Conservation (phyloP, 352 stramenopile species). For the Phytophthora pinifolia region DNA sequence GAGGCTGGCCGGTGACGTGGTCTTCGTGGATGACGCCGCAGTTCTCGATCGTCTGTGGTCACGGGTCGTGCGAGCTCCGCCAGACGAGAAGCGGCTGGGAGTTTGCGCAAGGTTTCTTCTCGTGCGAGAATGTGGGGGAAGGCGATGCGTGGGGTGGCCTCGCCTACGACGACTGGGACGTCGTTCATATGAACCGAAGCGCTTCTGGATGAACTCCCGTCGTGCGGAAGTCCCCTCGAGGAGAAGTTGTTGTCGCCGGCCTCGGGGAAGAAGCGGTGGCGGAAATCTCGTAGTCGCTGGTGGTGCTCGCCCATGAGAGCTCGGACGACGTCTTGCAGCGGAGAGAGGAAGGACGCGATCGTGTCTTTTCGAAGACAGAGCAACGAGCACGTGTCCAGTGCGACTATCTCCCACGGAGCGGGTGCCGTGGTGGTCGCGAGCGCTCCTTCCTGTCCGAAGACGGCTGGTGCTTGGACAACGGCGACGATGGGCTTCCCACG, state of each 20-base stretch:
- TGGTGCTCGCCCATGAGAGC: conserved; percentile 50
- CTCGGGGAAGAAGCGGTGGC: conserved; percentile 38
- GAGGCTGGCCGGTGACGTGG: conserved; percentile 10
- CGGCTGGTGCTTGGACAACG: conserved; percentile 58
- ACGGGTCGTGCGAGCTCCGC: conserved; percentile 27
- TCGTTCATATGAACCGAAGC: conserved; percentile 19
- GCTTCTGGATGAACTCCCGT: conserved; percentile 12
- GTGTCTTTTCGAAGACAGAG: conserved; percentile 58
- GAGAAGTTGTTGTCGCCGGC: conserved; percentile 1
- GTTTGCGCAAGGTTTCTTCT: conserved; percentile 14
- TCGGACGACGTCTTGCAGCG: conserved; percentile 47
- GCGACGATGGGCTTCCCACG: conserved; percentile 36
- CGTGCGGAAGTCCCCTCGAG: neutral
- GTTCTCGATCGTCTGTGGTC: conserved; percentile 12
- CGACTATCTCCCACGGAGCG: conserved; percentile 61
- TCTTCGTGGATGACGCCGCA: conserved; percentile 2
- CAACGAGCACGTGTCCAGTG: conserved; percentile 58
- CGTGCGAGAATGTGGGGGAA: conserved; percentile 54
- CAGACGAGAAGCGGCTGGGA: conserved; percentile 11
- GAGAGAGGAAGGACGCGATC: conserved; percentile 60
- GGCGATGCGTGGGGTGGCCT: conserved; percentile 15
- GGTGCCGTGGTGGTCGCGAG: conserved; percentile 39
- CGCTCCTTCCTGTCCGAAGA: conserved; percentile 70
- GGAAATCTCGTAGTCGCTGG: conserved; percentile 44
- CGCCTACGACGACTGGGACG: neutral